A percentile compares a stretch with the other conserved stretches of the same genome.
These are phyloP conservation scores for Spergularia azorica DNA, from an alignment of 179 eudicot genomes.

Conservation along the genomic window DNA sequence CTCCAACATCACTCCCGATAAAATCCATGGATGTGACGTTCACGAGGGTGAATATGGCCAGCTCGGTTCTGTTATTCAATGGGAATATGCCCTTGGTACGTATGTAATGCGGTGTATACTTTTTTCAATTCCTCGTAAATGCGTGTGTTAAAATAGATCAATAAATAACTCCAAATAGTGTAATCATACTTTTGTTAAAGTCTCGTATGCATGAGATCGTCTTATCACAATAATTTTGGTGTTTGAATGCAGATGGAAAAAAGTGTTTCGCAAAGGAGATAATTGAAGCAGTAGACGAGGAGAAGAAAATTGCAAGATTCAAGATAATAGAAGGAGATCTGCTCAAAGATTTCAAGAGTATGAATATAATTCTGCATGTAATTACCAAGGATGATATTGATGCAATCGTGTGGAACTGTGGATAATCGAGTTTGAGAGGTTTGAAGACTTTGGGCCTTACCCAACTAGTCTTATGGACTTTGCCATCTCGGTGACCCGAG, in stretches of 20 bases:
- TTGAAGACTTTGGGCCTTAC: slow-evolving; percentile 21
- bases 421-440: slow-evolving; percentile 16
- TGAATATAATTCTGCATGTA: neutral
- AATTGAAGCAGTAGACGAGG: slow-evolving; percentile 17
- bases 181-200: too few relatives aligned
- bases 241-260: slow-evolving; percentile 12
- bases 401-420: slow-evolving; percentile 13
- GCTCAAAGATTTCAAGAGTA: neutral
- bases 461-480: slow-evolving; percentile 22
- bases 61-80: neutral
- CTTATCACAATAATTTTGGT: too few relatives aligned
- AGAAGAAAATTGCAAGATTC: slow-evolving; percentile 12
- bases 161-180: too few relatives aligned
- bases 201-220: too few relatives aligned
- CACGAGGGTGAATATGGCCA: slow-evolving; percentile 17
- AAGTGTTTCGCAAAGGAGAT: neutral
- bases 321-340: neutral
- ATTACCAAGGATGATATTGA: slow-evolving; percentile 4
- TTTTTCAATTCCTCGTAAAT: too few relatives aligned
- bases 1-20: neutral
- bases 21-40: neutral
- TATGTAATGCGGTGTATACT: too few relatives aligned
- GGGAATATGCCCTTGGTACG: too few relatives aligned
- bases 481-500: neutral
- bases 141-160: too few relatives aligned